A percentile compares a stretch with the other conserved stretches of the same genome.
phyloP scores from a whole-genome alignment of 495 filamentous ascomycete species.

The Daldinia decipiens region DNA sequence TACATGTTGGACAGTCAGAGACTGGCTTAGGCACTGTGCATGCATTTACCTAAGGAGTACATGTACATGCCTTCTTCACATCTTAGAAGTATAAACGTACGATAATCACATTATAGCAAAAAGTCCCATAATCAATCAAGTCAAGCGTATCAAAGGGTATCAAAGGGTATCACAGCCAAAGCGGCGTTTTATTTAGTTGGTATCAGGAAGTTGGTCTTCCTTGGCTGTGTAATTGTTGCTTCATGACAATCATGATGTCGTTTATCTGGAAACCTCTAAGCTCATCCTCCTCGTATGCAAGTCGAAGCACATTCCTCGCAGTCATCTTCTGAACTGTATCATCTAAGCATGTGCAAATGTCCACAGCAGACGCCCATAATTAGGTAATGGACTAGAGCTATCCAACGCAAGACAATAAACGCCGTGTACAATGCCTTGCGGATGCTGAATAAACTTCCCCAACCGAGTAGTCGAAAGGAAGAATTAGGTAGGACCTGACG shows the following conservation, averaged over 20 bases:
- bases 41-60: neutral
- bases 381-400: constrained; percentile 25
- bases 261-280: constrained; percentile 19
- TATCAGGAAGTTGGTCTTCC: constrained; percentile 7
- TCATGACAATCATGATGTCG: constrained; percentile 39
- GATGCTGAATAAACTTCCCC: constrained; percentile 19
- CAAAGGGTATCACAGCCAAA: constrained; percentile 41
- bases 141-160: too few species aligned
- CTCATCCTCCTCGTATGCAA: constrained; percentile 29
- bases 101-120: constrained; percentile 3
- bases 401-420: constrained; percentile 32
- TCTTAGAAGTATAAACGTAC: neutral
- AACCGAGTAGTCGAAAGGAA: constrained; percentile 13
- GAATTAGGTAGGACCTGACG: constrained; percentile 18
- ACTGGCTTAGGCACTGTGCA: too few species aligned
- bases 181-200: constrained; percentile 23
- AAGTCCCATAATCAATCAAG: neutral
- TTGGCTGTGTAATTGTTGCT: constrained; percentile 39
- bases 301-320: constrained; percentile 20
- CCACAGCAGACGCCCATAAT: constrained; percentile 20
- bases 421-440: constrained; percentile 38
- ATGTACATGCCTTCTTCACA: neutral
- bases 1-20: neutral
- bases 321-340: constrained; percentile 27
- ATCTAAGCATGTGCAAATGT: constrained; percentile 29